These are phyloP conservation scores for Primulina huaijiensis DNA, from an alignment of 257 asterid genomes.

Conservation along the genomic window DNA sequence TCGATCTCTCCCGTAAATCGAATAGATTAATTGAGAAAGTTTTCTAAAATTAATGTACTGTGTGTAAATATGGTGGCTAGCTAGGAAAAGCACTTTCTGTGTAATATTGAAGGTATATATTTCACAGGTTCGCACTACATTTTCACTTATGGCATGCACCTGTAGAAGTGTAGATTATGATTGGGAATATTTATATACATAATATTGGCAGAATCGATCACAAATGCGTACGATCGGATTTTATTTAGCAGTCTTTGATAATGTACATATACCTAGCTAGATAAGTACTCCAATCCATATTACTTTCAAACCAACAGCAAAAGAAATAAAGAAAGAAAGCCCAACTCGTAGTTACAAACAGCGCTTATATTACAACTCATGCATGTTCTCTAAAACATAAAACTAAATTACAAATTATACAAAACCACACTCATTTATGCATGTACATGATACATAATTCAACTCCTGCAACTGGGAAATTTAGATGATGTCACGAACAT, in stretches of 20 bases:
- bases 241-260: no score
- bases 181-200: no score
- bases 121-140: no score
- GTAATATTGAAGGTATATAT: no score
- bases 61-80: no score
- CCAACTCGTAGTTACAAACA: neutral
- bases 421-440: neutral
- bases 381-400: neutral
- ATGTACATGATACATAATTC: neutral
- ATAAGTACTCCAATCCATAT: neutral
- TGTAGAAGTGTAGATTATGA: no score
- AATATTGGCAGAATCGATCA: no score
- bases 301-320: neutral
- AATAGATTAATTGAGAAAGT: neutral
- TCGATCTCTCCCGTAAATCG: neutral
- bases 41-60: no score
- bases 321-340: neutral
- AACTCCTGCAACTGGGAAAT: neutral
- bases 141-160: no score
- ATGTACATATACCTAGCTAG: neutral
- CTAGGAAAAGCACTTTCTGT: no score
- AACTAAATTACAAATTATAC: neutral
- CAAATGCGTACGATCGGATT: no score
- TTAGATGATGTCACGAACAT: conserved; percentile 53
- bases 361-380: neutral